Conservation (phyloP, 2,329 filamentous ascomycete species). For the Camillea tinctor region DNA sequence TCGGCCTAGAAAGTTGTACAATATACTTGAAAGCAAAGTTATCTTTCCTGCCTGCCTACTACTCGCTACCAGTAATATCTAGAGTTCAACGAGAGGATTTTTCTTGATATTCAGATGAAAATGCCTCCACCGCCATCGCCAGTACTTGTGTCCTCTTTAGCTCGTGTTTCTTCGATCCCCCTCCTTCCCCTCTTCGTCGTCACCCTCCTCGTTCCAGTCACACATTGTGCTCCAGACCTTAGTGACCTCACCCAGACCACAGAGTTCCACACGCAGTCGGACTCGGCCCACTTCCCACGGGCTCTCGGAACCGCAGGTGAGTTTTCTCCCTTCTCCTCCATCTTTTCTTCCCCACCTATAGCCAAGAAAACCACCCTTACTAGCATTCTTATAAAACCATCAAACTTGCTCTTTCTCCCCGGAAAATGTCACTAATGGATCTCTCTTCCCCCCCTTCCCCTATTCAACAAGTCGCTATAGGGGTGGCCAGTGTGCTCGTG, state of each 20-base stretch:
- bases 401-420: too few relatives aligned
- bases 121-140: background rate
- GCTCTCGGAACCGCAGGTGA: background rate
- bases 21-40: background rate
- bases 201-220: background rate
- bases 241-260: background rate
- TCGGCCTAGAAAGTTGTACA: background rate
- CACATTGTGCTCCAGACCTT: background rate
- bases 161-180: background rate
- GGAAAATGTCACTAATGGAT: background rate
- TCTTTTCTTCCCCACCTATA: background rate
- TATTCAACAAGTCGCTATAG: constrained; percentile 5
- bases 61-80: background rate
- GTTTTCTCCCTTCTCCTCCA: background rate
- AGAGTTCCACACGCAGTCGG: background rate
- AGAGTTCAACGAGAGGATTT: too few relatives aligned
- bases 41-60: background rate
- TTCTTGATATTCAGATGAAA: background rate
- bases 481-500: constrained; percentile 12
- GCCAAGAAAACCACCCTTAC: background rate
- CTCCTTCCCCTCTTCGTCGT: background rate
- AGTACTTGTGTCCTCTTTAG: background rate
- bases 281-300: background rate
- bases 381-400: too few relatives aligned
- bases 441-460: background rate